Percentiles rank a stretch among this genome's conserved stretches.
These are phyloP conservation scores for Mycena chlorophos DNA, from an alignment of 768 basidiomycete species.

Conservation along the genomic window DNA sequence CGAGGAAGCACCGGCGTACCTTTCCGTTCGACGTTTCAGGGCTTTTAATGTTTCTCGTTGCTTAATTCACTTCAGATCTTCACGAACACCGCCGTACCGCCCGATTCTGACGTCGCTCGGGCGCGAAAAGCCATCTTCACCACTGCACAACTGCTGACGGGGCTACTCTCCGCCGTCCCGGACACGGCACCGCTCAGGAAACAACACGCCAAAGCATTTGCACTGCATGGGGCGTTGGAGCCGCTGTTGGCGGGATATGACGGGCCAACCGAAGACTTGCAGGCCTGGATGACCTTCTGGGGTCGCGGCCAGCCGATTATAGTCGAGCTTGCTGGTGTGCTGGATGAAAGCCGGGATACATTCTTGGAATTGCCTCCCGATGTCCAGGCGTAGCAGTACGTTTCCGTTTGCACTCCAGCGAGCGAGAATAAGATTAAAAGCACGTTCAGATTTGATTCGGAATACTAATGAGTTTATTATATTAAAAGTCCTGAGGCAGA, in stretches of 20 bases:
- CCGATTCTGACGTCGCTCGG: slow-evolving; percentile 3
- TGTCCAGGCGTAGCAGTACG: too few species aligned
- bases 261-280: neutral
- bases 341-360: slow-evolving; percentile 2
- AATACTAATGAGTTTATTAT: too few species aligned
- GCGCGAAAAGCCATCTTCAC: slow-evolving; percentile 4
- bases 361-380: neutral
- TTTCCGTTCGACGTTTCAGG: neutral
- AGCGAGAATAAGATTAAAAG: too few species aligned
- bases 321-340: slow-evolving; percentile 5
- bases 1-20: slow-evolving; percentile 11
- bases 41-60: neutral
- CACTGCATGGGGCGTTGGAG: slow-evolving; percentile 11
- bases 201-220: slow-evolving; percentile 1
- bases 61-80: slow-evolving; percentile 6
- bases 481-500: too few species aligned
- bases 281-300: slow-evolving; percentile 15
- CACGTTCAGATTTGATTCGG: too few species aligned
- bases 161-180: neutral
- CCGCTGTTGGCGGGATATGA: neutral
- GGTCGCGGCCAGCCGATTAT: slow-evolving; percentile 10
- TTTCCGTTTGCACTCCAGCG: too few species aligned
- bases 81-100: slow-evolving; percentile 6
- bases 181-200: slow-evolving; percentile 1
- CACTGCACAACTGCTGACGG: neutral